A percentile compares a stretch with the other conserved stretches of the same genome.
Evolutionary conservation across 305 asterid genomes (phyloP).

Genomic region (Solanum hybrid): DNA sequence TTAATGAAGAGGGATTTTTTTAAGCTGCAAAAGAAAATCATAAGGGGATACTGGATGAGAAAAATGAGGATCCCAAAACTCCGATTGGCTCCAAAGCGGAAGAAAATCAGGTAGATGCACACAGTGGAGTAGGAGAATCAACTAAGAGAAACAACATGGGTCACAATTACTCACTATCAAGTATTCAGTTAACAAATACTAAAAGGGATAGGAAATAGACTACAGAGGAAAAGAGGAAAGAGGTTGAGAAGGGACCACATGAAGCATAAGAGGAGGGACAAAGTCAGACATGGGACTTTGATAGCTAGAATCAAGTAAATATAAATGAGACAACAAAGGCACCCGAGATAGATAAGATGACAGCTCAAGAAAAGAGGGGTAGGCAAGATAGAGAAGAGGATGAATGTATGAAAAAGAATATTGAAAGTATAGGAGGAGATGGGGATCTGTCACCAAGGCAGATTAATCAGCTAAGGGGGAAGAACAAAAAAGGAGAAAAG

Average conservation of each 20-base stretch:
- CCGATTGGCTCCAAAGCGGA: fast-evolving
- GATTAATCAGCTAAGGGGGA: neutral
- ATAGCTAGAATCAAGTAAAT: too few relatives aligned
- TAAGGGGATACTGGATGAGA: neutral
- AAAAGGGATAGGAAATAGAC: neutral
- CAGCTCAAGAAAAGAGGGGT: too few relatives aligned
- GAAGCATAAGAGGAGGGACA: neutral
- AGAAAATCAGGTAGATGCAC: too few relatives aligned
- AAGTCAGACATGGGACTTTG: neutral
- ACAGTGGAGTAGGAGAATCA: too few relatives aligned
- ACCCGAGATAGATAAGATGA: neutral
- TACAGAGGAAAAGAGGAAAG: too few relatives aligned
- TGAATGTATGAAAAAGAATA: too few relatives aligned
- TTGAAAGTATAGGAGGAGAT: neutral
- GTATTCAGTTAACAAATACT: neutral
- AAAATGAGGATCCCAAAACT: neutral
- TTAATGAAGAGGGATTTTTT: neutral
- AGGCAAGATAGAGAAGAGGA: neutral
- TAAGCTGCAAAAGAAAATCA: neutral
- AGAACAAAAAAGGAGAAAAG: neutral
- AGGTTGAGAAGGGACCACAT: neutral
- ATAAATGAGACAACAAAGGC: neutral
- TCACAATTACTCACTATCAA: neutral
- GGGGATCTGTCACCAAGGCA: neutral
- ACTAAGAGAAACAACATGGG: neutral